Evolutionary conservation across 2,329 filamentous ascomycete species (phyloP), one percentile per base, ranked within the genome.

Genomic region (Leptodontidium sp.): DNA sequence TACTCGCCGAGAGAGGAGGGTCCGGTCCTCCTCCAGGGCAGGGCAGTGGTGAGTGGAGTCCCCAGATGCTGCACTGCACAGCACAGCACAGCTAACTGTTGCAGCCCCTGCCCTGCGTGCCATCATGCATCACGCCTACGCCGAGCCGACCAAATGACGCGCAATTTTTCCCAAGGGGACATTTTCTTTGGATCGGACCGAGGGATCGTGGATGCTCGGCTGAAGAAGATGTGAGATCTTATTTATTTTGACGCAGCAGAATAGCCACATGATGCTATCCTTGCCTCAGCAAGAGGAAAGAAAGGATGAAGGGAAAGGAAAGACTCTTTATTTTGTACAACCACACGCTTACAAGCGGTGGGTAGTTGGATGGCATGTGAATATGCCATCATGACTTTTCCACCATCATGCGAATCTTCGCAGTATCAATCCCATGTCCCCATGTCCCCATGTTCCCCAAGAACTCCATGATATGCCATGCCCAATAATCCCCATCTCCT

Each of bases 131-230:
- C 63, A 66, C 24, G 17, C 38, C 29, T 58, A 66, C 24, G 38
- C 47, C 29, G 47, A 49, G 59, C 29, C 66, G 35, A 59, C 43
- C 43, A 61, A 52, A 47, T 69, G 67, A 69, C 62, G 67, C 45
- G 63, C 67, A 69, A 61, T 68, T 69, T 69, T 68, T 69, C 38
- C 26, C 17, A 52, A 43, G 21, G 32, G 32, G 26, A 43, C 2
- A 29, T n/a, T 53, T 64, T 29, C 58, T 29, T 61, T 65, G 66
- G 68, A 52, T 53, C 70, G 70, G 70, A 65, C 70, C 64, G 68
- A 72, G 68, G 68, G 70, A 70, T 67, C 59, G 29, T 62, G 43
- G 47, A 32, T 29, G 9, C n/a, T 26, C 59, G 59, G 52, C 24
- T 38, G 11, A 59, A 38, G 17, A 15, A 59, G 29, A 40, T 38